These are phyloP conservation scores for Eucalyptus guilfoylei DNA, from an alignment of 345 rosid genomes.

Conservation along the genomic window DNA sequence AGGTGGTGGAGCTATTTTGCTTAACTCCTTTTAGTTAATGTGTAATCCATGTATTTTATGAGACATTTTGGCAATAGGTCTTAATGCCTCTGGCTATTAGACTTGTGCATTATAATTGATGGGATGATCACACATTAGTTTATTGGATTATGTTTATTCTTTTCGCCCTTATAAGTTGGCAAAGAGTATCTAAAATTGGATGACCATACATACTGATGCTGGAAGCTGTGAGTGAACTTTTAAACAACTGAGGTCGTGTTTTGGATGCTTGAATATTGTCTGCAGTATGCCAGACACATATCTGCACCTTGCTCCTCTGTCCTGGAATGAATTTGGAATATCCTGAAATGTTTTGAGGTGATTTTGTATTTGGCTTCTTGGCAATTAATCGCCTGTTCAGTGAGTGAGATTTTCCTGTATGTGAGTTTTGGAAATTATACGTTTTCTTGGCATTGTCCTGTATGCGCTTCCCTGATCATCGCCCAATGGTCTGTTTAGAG, in stretches of 20 bases:
- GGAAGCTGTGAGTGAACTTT: not conserved
- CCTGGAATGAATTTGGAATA: not conserved
- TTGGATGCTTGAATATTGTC: not conserved
- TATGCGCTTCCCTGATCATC: not conserved
- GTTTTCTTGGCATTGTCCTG: not conserved
- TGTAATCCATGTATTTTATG: not conserved
- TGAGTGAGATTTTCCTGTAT: not conserved
- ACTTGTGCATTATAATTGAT: not conserved
- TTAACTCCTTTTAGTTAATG: not conserved
- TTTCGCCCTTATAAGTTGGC: not conserved
- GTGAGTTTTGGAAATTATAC: not conserved
- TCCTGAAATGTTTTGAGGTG: not conserved
- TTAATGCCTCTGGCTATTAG: not conserved
- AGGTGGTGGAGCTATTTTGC: not conserved
- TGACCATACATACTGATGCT: not conserved
- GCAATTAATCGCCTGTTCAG: not conserved
- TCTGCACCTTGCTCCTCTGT: not conserved
- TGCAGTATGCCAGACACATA: not conserved
- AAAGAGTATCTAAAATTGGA: not conserved
- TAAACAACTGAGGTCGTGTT: not conserved
- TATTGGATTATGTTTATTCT: not conserved
- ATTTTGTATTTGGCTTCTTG: not conserved
- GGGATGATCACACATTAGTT: not conserved
- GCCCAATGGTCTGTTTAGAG: not conserved
- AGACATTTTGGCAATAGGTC: not conserved